Evolutionary conservation across 495 filamentous ascomycete species (phyloP), one percentile per base, ranked within the genome.

Genomic region (Aspergillus kassunensis): DNA sequence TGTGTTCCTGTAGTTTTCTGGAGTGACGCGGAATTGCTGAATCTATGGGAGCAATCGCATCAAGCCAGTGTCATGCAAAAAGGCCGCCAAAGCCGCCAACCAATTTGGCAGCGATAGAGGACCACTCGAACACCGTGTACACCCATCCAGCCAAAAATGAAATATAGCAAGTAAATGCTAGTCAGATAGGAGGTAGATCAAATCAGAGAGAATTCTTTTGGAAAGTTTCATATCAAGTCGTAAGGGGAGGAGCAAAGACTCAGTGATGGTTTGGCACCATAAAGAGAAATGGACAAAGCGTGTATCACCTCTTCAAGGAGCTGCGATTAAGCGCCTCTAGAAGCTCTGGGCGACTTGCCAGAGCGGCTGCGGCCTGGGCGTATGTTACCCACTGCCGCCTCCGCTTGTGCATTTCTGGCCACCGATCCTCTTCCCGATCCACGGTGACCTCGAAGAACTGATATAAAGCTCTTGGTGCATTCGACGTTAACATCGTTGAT

Each of bases 371-470:
- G n/a, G 95, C 93, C 67, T 92, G 81, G 44, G 79, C 68, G 66
- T 88, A 97, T 11, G 82, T 80, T 64, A 96, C 86, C 93, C 93
- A 98, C 64, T 87, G 81, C 47, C 95, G 83, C 66, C 80, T 83
- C 53, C 93, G 80, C 75, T 96, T 96, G 69, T 95, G 80, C 81
- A 81, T 88, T 76, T 98, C 93, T 4, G 93, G 93, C 93, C 93
- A 98, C 46, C 90, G 80, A 8, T 67, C 69, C 66, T 95, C 89
- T 71, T 95, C 86, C 52, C 82, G 81, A 57, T 88, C 80, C 54
- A 97, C 91, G 13, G 75, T 82, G 55, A 83, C 90, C 66, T 97
- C 88, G 66, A 89, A 96, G 69, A 96, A 96, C 44, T 87, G 87
- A 66, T 92, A 96, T 29, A 85, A 75, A 6, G 90, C 83, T 61